Evolutionary conservation across 768 basidiomycete species (phyloP).

Genomic region (Xanthoconium stramineum): DNA sequence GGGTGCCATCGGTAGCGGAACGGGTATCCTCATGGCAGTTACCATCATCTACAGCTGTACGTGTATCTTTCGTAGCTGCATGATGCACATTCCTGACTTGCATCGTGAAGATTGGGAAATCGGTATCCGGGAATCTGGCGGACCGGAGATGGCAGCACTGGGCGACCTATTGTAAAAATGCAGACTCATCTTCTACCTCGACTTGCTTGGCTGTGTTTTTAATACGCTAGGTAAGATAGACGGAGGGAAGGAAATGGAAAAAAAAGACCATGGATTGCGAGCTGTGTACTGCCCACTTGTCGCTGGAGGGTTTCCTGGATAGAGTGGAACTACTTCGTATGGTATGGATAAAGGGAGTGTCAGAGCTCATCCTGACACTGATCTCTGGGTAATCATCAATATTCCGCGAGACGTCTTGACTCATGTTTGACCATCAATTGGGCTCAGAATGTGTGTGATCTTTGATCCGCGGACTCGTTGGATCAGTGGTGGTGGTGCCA

Average conservation of each 20-base stretch:
- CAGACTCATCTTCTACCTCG: background rate
- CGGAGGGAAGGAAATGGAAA: background rate
- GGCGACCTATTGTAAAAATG: slow-evolving; percentile 65
- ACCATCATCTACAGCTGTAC: slow-evolving; percentile 89
- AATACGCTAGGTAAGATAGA: slow-evolving; percentile 12
- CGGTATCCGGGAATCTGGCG: slow-evolving; percentile 74
- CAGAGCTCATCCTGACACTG: background rate
- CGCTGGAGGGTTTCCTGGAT: too few relatives aligned
- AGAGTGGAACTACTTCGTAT: background rate
- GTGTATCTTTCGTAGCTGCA: background rate
- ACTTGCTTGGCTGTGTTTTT: slow-evolving; percentile 1
- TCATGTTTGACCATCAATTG: too few relatives aligned
- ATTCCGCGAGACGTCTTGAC: background rate
- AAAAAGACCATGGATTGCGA: slow-evolving; percentile 2
- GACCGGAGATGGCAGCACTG: slow-evolving; percentile 78
- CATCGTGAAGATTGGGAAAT: slow-evolving; percentile 81
- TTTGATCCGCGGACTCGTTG: too few relatives aligned
- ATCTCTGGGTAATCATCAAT: background rate
- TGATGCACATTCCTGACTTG: background rate
- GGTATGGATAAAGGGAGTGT: background rate
- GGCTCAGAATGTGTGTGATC: too few relatives aligned
- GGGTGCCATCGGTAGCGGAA: slow-evolving; percentile 94
- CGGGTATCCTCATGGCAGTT: slow-evolving; percentile 96
- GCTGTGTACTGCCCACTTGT: background rate
- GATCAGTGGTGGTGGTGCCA: too few relatives aligned